Evolutionary conservation across 2,329 filamentous ascomycete genomes (phyloP), one percentile per base, ranked within the genome.

Genomic region (Cladosporium sp.): DNA sequence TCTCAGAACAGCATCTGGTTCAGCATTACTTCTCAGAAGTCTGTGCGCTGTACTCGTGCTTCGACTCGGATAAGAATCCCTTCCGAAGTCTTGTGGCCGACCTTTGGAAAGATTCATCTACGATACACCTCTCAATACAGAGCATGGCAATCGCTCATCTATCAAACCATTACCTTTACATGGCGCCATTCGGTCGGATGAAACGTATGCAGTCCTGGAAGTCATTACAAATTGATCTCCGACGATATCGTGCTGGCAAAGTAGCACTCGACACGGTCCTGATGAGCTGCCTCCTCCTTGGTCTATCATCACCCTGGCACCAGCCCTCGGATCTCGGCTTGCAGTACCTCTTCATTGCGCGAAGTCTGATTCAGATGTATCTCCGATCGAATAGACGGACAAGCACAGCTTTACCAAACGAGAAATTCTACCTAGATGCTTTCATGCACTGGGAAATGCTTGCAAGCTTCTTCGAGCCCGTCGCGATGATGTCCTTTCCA

Each of bases 11-110:
- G 72, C 74, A 85, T 55, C 77, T 89, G 18, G 83, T 88, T 11
- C 85, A 88, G 58, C 87, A 88, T 70, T 89, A 88, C 70, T 89
- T 89, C 77, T 85, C 85, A 70, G 85, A 88, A 67, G 85, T 88
- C 3, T 87, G 85, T 59, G 82, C 81, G 3, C 76, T 88, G 11
- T 88, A 87, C 73, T 89, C 87, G n/a, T 87, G 84, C 66, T 89
- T 87, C 70, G 87, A 89, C 74, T 87, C 86, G 24, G 79, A 82
- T 14, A 80, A 87, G 69, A 89, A 89, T 69, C 86, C 86, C 0
- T 88, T 88, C 69, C 80, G 87, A 44, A 85, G 83, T 1, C 85
- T 86, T 0, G 85, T 88, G 14, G 83, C 82, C 4, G 82, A 83
- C 26, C 79, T 87, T 2, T 88, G 86, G 82, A 80, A 84, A 49